Percentiles rank a stretch among this genome's conserved stretches.
These are phyloP conservation scores for Mortierella sp. DNA, from an alignment of 371 early-diverging fungal genomes.

Conservation along the genomic window DNA sequence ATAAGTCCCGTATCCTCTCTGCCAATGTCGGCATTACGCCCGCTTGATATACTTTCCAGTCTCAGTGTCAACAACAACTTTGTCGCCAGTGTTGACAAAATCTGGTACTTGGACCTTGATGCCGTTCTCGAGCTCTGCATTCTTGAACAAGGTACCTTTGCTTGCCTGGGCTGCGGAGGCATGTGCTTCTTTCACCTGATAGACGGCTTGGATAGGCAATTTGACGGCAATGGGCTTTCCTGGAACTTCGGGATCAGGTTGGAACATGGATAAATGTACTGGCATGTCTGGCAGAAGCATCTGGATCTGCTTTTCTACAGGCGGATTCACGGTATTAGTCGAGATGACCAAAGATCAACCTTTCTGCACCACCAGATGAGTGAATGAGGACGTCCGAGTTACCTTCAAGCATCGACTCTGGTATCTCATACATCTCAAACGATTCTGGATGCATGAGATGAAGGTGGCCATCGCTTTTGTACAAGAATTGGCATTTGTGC, in stretches of 20 bases:
- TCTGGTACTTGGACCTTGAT: slow-evolving; percentile 81
- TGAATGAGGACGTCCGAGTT: too few species aligned
- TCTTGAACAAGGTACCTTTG: slow-evolving; percentile 77
- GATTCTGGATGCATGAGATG: slow-evolving; percentile 78
- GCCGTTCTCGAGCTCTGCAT: slow-evolving; percentile 79
- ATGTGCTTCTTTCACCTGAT: slow-evolving; percentile 58
- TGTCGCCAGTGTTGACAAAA: slow-evolving; percentile 83
- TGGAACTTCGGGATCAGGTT: slow-evolving; percentile 56
- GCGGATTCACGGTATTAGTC: background rate
- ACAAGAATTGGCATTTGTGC: slow-evolving; percentile 77
- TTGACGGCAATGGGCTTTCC: slow-evolving; percentile 63
- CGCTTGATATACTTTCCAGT: slow-evolving; percentile 73
- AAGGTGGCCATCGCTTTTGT: slow-evolving; percentile 65
- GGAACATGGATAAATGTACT: slow-evolving; percentile 61
- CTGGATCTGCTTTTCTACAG: slow-evolving; percentile 48
- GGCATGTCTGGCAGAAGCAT: slow-evolving; percentile 64
- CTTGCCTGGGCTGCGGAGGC: slow-evolving; percentile 69
- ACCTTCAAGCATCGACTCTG: slow-evolving; percentile 68
- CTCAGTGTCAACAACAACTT: slow-evolving; percentile 77
- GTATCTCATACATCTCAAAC: slow-evolving; percentile 78
- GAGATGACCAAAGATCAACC: background rate
- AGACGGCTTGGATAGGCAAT: slow-evolving; percentile 62
- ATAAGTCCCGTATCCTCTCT: too few species aligned
- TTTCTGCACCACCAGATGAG: too few species aligned
- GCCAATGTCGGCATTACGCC: slow-evolving; percentile 30